Evolutionary conservation across 2,329 filamentous ascomycete genomes (phyloP), one percentile per base, ranked within the genome.

Genomic region (Aureobasidium uvarum): DNA sequence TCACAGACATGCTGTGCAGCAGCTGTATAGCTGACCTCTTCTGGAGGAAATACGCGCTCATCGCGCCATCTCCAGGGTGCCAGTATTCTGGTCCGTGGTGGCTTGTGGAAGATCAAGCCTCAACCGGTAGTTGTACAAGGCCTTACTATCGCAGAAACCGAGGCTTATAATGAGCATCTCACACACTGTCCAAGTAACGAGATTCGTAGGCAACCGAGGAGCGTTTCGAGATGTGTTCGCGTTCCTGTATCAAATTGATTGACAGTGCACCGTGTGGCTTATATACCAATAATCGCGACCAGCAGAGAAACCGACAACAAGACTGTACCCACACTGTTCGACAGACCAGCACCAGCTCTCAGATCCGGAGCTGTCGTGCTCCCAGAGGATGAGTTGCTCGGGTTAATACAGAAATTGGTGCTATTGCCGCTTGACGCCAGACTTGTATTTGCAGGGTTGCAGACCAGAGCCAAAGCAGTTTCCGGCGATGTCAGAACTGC

Each of bases 361-460:
- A 50, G 7, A 39, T 50, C 45, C 1, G 58, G 16, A 16, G 43
- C 45, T 16, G 58, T 28, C 4, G 58, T 5, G 33, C 39, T 50
- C n/a, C 58, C 58, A 28, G 43, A 43, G 28, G 58, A 38, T 5
- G 58, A 48, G 11, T 62, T 50, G 3, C 13, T 28, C 31, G 58
- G 58, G 18, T 50, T 14, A 20, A 50, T 18, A 20, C 58, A 62
- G 10, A 39, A 28, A n/a, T 50, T 50, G 5, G 58, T 39, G 14
- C 11, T 14, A 16, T 50, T 62, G n/a, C 58, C 45, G 48, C 28
- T 38, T 8, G 58, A 62, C 13, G 58, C 58, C 33, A 62, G 10
- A 39, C 58, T 62, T 2, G 58, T 62, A 16, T 62, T 62, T 16
- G 58, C 58, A 28, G 45, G 58, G n/a, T 62, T 62, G 33, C 58